These are phyloP conservation scores for Cryphonectria parasitica DNA, from an alignment of 2,329 filamentous ascomycete species.

Conservation along the genomic window DNA sequence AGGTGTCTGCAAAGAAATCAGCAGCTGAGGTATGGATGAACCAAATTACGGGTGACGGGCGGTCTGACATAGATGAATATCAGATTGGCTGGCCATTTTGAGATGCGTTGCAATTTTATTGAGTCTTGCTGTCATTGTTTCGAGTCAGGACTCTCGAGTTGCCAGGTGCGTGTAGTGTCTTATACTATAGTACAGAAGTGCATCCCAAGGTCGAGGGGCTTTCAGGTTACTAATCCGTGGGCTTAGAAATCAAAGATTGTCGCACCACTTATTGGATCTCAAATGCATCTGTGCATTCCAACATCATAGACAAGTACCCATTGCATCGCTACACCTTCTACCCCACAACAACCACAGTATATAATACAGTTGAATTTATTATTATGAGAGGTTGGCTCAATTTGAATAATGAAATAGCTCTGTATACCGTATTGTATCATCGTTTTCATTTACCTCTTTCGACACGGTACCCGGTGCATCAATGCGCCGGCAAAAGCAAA, in stretches of 20 bases:
- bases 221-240: constrained; percentile 3
- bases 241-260: constrained; percentile 29
- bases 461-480: neutral
- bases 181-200: neutral
- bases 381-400: too few relatives aligned
- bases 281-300: neutral
- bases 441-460: neutral
- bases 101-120: constrained; percentile 25
- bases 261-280: neutral
- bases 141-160: too few relatives aligned
- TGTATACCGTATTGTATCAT: neutral
- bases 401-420: too few relatives aligned
- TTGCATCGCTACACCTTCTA: neutral
- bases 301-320: neutral
- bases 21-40: neutral
- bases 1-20: constrained; percentile 56
- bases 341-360: neutral
- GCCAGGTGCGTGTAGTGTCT: neutral
- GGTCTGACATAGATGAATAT: constrained; percentile 68
- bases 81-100: constrained; percentile 54
- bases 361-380: too few relatives aligned
- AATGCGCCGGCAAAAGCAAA: neutral
- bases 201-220: neutral
- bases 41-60: neutral
- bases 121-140: constrained; percentile 26